phyloP scores from a whole-genome alignment of 1,139 yeast genomes.

The Protomyces gravidus region DNA sequence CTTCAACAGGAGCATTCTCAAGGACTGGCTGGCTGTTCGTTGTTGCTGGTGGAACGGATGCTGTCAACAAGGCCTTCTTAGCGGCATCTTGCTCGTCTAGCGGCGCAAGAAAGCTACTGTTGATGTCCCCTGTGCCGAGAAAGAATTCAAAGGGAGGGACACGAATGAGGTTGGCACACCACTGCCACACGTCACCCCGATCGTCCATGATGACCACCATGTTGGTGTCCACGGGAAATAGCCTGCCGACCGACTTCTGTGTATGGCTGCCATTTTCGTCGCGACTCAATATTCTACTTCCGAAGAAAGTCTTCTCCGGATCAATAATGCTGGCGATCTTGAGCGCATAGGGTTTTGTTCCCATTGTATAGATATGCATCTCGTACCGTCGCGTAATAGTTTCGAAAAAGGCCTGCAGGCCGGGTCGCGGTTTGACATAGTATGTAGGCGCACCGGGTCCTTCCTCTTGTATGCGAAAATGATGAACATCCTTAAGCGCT shows the following conservation, averaged over 20 bases:
- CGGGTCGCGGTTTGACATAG: constrained; percentile 89
- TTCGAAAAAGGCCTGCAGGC: constrained; percentile 65
- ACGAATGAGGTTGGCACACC: constrained; percentile 86
- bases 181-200: constrained; percentile 98
- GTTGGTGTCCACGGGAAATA: constrained; percentile 92
- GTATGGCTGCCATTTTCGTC: constrained; percentile 93
- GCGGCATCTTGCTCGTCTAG: constrained; percentile 37
- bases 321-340: constrained; percentile 88
- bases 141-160: constrained; percentile 95
- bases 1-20: constrained; percentile 33
- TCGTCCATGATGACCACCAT: constrained; percentile 97
- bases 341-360: constrained; percentile 90
- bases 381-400: constrained; percentile 66
- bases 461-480: constrained; percentile 70
- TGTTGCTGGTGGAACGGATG: background rate
- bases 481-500: constrained; percentile 73
- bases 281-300: constrained; percentile 83
- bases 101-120: constrained; percentile 86
- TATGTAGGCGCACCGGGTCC: constrained; percentile 60
- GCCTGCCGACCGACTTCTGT: constrained; percentile 77
- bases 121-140: constrained; percentile 96
- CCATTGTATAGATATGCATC: constrained; percentile 96
- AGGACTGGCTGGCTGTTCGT: constrained; percentile 10
- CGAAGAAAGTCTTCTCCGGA: constrained; percentile 80
- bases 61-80: background rate